Evolutionary conservation across 768 basidiomycete species (phyloP), one percentile per base, ranked within the genome.

Genomic region (Rhodosporidiobolus sp.): DNA sequence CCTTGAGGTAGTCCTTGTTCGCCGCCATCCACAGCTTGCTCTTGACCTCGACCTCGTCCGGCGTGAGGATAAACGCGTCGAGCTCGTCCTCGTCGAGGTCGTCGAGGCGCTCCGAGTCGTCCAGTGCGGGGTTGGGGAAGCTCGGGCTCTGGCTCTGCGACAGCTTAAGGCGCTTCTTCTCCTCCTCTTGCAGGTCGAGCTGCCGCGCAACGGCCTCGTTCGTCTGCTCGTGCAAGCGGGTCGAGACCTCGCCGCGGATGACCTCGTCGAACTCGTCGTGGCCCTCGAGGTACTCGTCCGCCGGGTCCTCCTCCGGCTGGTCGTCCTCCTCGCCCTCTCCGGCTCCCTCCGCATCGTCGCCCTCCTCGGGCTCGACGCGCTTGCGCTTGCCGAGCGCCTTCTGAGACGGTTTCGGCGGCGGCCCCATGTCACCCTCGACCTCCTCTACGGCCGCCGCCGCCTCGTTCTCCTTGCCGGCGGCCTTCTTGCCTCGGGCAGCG

Each of bases 1-100:
- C 88, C 79, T 93, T 90, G 48, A 97, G 82, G 80, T 95, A 97
- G 45, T 96, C 94, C 76, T 86, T 86, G 80, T 96, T 96, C 78
- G 92, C 84, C 82, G 94, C 92, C 59, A 94, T 92, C 94, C 94
- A 97, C 2, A 96, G 87, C 19, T 91, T 87, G 80, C 92, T 91
- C 80, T 91, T 97, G 78, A 92, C 84, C 79, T 84, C 87, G 7
- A 91, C 89, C 80, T 95, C 93, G 32, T 89, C 89, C 48, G 89
- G 88, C 14, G 85, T 87, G 32, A 94, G 81, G 79, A 96, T 90
- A 69, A 82, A 81, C 34, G 83, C 84, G 79, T 95, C 89, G 54
- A 96, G 84, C 79, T 97, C 94, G 10, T 88, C 91, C 78, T 97
- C 94, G 80, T 96, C 89, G n/a, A 97, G 83, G 24, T 89, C 91